Percentiles rank a stretch among this genome's conserved stretches.
Conservation (phyloP, 2,329 filamentous ascomycete species). For the Mollisia scopiformis region DNA sequence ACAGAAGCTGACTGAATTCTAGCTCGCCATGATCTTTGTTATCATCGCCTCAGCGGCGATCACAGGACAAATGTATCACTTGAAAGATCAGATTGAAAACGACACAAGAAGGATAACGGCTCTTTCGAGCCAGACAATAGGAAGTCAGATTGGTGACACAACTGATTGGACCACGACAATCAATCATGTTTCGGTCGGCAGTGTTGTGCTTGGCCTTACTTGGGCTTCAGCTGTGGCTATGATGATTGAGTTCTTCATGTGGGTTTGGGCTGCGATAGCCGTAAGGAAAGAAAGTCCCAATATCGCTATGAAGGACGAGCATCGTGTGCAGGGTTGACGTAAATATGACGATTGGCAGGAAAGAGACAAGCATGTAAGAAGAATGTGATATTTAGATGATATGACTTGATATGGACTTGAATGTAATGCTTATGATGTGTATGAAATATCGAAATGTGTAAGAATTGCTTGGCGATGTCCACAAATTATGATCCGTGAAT, state of each 20-base stretch:
- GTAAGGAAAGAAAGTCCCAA: neutral
- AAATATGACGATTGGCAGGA: neutral
- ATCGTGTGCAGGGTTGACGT: neutral
- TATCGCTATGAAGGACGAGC: neutral
- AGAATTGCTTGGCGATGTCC: neutral
- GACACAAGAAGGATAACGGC: neutral
- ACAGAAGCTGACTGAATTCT: neutral
- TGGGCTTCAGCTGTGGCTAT: conserved; percentile 3
- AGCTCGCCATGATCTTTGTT: conserved; percentile 7
- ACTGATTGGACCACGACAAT: neutral
- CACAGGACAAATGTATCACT: conserved; percentile 3
- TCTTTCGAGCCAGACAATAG: neutral
- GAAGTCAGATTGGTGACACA: neutral
- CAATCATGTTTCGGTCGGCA: neutral
- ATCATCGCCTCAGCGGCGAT: conserved; percentile 1
- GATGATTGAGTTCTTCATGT: conserved; percentile 1
- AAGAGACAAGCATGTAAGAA: neutral
- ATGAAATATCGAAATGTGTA: neutral
- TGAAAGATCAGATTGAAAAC: conserved; percentile 2
- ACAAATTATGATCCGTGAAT: too few relatives aligned
- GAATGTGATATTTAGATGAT: neutral
- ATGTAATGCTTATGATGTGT: neutral
- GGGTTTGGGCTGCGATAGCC: neutral
- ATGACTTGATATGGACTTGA: neutral
- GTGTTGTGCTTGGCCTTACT: neutral